phyloP scores from a whole-genome alignment of 1,139 yeast species.

The Magnusiomyces paraingens region DNA sequence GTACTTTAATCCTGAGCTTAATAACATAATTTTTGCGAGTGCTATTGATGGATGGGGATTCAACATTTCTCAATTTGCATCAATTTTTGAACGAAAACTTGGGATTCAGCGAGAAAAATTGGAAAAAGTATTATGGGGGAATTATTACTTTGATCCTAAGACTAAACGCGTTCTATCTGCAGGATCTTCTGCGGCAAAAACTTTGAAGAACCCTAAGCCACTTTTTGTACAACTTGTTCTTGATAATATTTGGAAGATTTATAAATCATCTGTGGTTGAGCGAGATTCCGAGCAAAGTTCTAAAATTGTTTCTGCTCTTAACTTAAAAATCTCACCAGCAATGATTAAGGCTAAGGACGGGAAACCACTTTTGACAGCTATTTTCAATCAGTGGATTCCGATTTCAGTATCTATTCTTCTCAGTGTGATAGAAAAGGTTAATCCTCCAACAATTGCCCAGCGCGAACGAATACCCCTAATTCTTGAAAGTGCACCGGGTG shows the following conservation, averaged over 20 bases:
- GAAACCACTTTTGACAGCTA: slow-evolving; percentile 52
- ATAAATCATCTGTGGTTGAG: slow-evolving; percentile 60
- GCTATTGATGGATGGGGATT: slow-evolving; percentile 99
- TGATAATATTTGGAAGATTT: slow-evolving; percentile 90
- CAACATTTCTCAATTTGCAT: slow-evolving; percentile 80
- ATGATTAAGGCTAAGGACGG: slow-evolving; percentile 78
- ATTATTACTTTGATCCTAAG: slow-evolving; percentile 81
- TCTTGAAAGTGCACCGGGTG: slow-evolving; percentile 50
- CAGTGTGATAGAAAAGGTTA: slow-evolving; percentile 77
- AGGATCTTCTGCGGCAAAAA: slow-evolving; percentile 22
- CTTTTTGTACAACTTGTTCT: slow-evolving; percentile 80
- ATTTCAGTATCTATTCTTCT: slow-evolving; percentile 78
- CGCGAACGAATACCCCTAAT: slow-evolving; percentile 60
- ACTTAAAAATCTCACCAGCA: slow-evolving; percentile 62
- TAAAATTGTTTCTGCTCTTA: slow-evolving; percentile 66
- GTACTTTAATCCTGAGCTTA: slow-evolving; percentile 82
- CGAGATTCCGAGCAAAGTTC: slow-evolving; percentile 66
- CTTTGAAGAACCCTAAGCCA: slow-evolving; percentile 41
- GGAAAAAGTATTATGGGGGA: slow-evolving; percentile 94
- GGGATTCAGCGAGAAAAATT: slow-evolving; percentile 78
- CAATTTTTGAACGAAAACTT: slow-evolving; percentile 74
- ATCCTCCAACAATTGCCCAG: slow-evolving; percentile 79
- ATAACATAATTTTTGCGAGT: slow-evolving; percentile 89
- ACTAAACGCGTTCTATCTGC: slow-evolving; percentile 58
- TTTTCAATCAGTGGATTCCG: slow-evolving; percentile 94